Evolutionary conservation across 805 yeast genomes (phyloP).

Genomic region (Saturnispora bothae): DNA sequence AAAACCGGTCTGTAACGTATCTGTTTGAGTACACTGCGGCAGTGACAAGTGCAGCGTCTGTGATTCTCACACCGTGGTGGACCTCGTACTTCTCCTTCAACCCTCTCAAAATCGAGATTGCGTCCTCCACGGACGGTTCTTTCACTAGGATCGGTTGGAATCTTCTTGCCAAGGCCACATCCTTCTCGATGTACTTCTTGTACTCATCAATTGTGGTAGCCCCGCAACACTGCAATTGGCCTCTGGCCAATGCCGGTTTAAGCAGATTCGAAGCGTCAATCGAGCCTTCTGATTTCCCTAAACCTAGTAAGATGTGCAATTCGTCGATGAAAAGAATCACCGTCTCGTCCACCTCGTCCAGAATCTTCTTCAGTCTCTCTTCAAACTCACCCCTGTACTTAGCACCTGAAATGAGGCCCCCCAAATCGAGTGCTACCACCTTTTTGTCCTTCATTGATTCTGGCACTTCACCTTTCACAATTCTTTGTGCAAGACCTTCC

Average conservation of each 20-base stretch:
- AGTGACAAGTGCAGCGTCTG: slow-evolving; percentile 86
- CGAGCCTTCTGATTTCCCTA: slow-evolving; percentile 90
- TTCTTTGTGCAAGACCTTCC: slow-evolving; percentile 94
- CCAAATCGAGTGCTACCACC: slow-evolving; percentile 76
- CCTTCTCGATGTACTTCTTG: slow-evolving; percentile 87
- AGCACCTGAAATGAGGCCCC: slow-evolving; percentile 87
- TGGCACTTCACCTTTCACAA: slow-evolving; percentile 86
- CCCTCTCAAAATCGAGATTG: slow-evolving; percentile 87
- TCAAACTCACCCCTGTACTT: slow-evolving; percentile 95
- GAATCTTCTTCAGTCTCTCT: slow-evolving; percentile 69
- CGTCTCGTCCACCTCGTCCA: slow-evolving; percentile 72
- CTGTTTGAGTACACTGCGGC: slow-evolving; percentile 87
- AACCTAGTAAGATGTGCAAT: slow-evolving; percentile 76
- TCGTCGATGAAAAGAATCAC: slow-evolving; percentile 85
- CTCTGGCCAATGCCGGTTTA: slow-evolving; percentile 91
- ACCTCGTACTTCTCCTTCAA: slow-evolving; percentile 91
- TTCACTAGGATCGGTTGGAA: slow-evolving; percentile 79
- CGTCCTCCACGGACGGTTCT: slow-evolving; percentile 86
- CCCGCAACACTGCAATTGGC: slow-evolving; percentile 85
- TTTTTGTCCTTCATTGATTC: slow-evolving; percentile 84
- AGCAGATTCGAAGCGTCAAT: slow-evolving; percentile 91
- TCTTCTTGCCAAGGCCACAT: slow-evolving; percentile 89
- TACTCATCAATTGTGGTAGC: slow-evolving; percentile 95
- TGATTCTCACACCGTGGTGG: slow-evolving; percentile 92
- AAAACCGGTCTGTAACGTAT: slow-evolving; percentile 79